Conservation (phyloP, 768 basidiomycete genomes). For the Mycena galopus region DNA sequence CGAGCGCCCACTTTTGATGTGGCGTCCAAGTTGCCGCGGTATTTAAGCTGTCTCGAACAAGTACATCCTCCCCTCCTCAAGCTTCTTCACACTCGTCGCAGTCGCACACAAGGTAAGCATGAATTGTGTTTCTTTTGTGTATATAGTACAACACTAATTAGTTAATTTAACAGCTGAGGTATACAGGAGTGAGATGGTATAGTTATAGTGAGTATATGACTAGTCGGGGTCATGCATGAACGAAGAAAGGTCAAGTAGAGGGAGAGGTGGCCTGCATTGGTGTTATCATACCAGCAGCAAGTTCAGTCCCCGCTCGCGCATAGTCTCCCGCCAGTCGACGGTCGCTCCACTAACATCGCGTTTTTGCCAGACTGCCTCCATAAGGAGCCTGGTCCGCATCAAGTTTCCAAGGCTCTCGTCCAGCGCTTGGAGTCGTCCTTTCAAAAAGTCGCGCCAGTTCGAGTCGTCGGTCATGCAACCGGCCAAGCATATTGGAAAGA, state of each 20-base stretch:
- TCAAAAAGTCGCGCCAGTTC: slow-evolving; percentile 68
- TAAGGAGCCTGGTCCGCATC: slow-evolving; percentile 67
- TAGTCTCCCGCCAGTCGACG: slow-evolving; percentile 73
- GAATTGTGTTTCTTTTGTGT: not conserved
- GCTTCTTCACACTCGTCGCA: not conserved
- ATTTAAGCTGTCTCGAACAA: not conserved
- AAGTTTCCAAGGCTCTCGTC: slow-evolving; percentile 73
- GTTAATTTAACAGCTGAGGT: slow-evolving; percentile 4
- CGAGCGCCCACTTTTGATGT: slow-evolving; percentile 18
- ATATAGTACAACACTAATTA: slow-evolving; percentile 29
- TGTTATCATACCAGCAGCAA: slow-evolving; percentile 62
- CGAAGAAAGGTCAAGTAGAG: not conserved
- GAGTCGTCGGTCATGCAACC: slow-evolving; percentile 81
- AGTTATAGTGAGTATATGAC: slow-evolving; percentile 7
- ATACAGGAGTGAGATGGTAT: slow-evolving; percentile 18
- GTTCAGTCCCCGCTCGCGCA: slow-evolving; percentile 63
- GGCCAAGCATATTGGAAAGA: slow-evolving; percentile 82
- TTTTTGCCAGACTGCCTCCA: slow-evolving; percentile 80
- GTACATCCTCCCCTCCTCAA: not conserved
- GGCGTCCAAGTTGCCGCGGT: not conserved
- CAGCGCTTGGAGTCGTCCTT: slow-evolving; percentile 64
- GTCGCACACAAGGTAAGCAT: slow-evolving; percentile 13
- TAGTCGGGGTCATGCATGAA: not conserved
- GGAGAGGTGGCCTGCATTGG: not conserved
- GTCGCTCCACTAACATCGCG: slow-evolving; percentile 66